phyloP scores from a whole-genome alignment of 1,284 basidiomycete genomes.

The Trichosporon sp. region DNA sequence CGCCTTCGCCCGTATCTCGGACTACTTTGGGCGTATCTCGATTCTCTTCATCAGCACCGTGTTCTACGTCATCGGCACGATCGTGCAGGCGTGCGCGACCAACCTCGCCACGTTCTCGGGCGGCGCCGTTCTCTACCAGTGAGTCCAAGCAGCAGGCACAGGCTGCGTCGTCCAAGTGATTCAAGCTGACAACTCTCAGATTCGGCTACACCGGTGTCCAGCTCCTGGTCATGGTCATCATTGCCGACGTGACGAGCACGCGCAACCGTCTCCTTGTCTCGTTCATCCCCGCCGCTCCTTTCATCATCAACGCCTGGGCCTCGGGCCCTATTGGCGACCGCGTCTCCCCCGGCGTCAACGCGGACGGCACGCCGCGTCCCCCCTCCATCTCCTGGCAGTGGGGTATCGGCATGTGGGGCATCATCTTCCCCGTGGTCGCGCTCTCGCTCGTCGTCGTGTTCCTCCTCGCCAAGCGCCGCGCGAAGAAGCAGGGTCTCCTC shows the following conservation, averaged over 20 bases:
- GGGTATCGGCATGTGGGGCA: slow-evolving; percentile 58
- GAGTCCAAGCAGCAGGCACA: slow-evolving; percentile 17
- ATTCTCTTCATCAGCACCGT: slow-evolving; percentile 52
- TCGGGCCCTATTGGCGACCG: slow-evolving; percentile 30
- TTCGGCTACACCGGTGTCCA: slow-evolving; percentile 6
- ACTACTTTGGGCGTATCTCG: slow-evolving; percentile 56
- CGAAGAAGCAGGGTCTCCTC: slow-evolving; percentile 35
- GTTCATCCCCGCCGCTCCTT: slow-evolving; percentile 57
- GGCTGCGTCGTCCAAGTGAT: too few species aligned
- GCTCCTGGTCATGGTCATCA: slow-evolving; percentile 54
- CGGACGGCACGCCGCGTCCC: neutral
- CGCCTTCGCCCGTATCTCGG: slow-evolving; percentile 48
- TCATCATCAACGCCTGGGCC: slow-evolving; percentile 44
- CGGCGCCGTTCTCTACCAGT: slow-evolving; percentile 54
- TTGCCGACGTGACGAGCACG: slow-evolving; percentile 57
- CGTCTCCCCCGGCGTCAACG: slow-evolving; percentile 6
- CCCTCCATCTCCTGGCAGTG: slow-evolving; percentile 53
- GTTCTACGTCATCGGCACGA: slow-evolving; percentile 55
- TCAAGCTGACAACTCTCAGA: neutral
- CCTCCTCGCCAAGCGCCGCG: slow-evolving; percentile 44
- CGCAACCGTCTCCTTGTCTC: slow-evolving; percentile 57
- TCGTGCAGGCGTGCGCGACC: slow-evolving; percentile 51
- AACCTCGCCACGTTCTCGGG: slow-evolving; percentile 51
- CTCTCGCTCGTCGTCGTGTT: slow-evolving; percentile 52
- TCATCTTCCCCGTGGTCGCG: slow-evolving; percentile 55